Conservation (phyloP, 139 green algal species). For the Coelastrella sp. region DNA sequence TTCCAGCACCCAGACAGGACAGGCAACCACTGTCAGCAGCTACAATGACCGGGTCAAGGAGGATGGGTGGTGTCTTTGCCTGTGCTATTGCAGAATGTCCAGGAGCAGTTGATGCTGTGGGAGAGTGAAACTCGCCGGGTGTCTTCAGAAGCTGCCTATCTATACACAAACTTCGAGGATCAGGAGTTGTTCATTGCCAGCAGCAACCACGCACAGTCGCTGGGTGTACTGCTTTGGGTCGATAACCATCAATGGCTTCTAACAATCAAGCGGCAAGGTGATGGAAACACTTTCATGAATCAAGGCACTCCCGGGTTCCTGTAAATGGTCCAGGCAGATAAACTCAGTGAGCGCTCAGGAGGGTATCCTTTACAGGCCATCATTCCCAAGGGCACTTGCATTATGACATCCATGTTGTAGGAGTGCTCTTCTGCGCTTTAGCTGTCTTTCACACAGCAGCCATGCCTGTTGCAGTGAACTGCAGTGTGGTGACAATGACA, state of each 20-base stretch:
- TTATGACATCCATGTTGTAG: too few relatives aligned
- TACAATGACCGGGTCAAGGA: too few relatives aligned
- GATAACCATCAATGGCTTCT: conserved; percentile 6
- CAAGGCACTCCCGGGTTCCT: neutral
- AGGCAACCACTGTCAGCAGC: too few relatives aligned
- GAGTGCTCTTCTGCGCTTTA: too few relatives aligned
- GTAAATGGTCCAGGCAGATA: neutral
- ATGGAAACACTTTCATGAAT: too few relatives aligned
- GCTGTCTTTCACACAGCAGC: neutral
- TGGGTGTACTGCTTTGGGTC: conserved; percentile 64
- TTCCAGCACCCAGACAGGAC: too few relatives aligned
- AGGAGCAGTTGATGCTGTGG: conserved; percentile 87
- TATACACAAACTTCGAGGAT: conserved; percentile 80
- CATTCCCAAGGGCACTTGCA: too few relatives aligned
- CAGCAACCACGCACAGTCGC: conserved; percentile 45
- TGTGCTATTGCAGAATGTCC: conserved; percentile 69
- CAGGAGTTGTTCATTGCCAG: conserved; percentile 61
- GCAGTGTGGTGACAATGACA: neutral
- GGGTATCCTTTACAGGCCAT: too few relatives aligned
- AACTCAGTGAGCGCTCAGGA: neutral
- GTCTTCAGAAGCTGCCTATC: conserved; percentile 22
- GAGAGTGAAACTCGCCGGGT: conserved; percentile 79
- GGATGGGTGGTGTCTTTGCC: neutral
- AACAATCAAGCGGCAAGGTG: neutral
- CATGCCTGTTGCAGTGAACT: neutral